phyloP scores from a whole-genome alignment of 2,329 filamentous ascomycete species.

The Lasiodiplodia gonubiensis region DNA sequence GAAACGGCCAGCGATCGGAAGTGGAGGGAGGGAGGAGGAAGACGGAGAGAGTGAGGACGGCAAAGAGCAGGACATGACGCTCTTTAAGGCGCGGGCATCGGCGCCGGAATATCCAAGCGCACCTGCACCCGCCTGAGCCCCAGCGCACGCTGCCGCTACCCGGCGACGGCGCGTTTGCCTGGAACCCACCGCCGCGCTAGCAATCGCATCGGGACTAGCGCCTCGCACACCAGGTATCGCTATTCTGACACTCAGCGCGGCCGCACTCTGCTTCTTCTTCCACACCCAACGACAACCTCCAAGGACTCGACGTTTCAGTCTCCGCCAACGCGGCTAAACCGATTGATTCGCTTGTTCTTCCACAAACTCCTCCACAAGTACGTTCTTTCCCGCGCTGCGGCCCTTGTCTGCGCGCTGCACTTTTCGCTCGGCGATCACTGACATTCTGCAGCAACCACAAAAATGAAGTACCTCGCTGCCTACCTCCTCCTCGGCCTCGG shows the following conservation, averaged over 20 bases:
- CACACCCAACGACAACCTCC: constrained; percentile 33
- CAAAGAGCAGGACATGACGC: constrained; percentile 26
- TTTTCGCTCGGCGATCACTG: constrained; percentile 9
- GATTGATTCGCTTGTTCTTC: constrained; percentile 95
- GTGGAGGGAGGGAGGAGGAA: not conserved
- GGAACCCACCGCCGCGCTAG: constrained; percentile 8
- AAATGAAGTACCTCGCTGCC: constrained; percentile 99
- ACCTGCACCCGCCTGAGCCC: constrained; percentile 8
- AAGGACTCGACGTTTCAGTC: constrained; percentile 98
- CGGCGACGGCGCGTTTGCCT: constrained; percentile 16
- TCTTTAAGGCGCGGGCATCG: constrained; percentile 28
- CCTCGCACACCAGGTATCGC: constrained; percentile 23
- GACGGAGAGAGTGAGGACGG: constrained; percentile 8
- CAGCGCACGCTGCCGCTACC: constrained; percentile 17
- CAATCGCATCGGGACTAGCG: constrained; percentile 2
- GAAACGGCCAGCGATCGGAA: constrained; percentile 2
- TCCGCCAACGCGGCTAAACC: constrained; percentile 99
- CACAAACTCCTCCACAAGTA: constrained; percentile 32
- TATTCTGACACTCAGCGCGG: constrained; percentile 25
- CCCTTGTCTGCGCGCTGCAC: not conserved
- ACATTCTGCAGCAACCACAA: constrained; percentile 47
- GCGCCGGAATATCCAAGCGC: constrained; percentile 26
- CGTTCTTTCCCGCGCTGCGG: constrained; percentile 22
- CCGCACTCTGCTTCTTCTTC: constrained; percentile 10
- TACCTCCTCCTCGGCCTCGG: constrained; percentile 96